Base-by-base conservation (phyloP, 352 stramenopile genomes). In the Globisporangium alternatum region DNA sequence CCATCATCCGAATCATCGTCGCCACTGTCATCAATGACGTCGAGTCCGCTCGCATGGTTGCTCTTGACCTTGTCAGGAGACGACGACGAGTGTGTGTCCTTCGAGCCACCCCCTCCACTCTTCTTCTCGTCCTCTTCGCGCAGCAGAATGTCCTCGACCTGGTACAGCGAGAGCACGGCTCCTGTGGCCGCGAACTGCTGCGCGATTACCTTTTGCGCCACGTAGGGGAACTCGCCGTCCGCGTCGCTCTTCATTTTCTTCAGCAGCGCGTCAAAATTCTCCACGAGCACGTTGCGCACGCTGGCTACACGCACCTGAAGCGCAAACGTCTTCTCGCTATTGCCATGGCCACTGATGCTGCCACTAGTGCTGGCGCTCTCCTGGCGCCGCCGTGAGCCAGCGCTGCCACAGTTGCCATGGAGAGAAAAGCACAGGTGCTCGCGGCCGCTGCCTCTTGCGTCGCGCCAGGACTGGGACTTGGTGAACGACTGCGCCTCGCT, bases 361-460 rank as follows among this genome's bases (percentile, higher is more conserved):
- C 2, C 33, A 37, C 51, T 56, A 28, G 15, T 22, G 28, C 25
- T 57, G 30, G 7, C 2, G 17, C 15, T 56, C n/a, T 52, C 45
- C 45, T 52, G 45, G 5, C 45, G 51, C 28, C 51, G 51, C 8
- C 45, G 62, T 41, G 41, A n/a, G 35, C 35, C 35, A 41, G 35
- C 55, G 22, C 43, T 12, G 5, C 43, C 43, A 0, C n/a, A 55
- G 25, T 65, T 70, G 9, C 72, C 68, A 33, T 81, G 71, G 49
- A 88, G 74, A 17, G 76, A 83, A 30, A 84, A 78, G 8, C 68
- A 83, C 15, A 83, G 41, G n/a, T 81, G 72, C 52, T 77, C 69
- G 48, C 80, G 81, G 33, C 69, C 64, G 9, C 74, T 81, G 33
- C 69, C 66, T 1, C 75, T 65, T 1, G 74, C 71, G 28, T 85